phyloP scores from a whole-genome alignment of 345 rosid species.

The Euphorbia lathyris region DNA sequence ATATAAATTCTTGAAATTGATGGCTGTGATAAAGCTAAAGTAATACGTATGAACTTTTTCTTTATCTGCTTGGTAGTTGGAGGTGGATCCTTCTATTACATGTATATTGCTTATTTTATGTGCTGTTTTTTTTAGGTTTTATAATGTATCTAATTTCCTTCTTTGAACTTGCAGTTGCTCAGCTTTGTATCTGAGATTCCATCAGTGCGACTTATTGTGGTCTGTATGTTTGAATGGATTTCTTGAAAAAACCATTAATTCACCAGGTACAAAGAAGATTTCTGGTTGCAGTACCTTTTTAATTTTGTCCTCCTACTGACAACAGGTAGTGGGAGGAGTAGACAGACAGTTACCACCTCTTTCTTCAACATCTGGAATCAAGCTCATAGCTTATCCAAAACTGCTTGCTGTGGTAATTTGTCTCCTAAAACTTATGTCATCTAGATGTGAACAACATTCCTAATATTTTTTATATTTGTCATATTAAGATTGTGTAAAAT shows the following conservation, averaged over 20 bases:
- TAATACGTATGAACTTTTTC: background rate
- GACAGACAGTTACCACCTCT: conserved; percentile 68
- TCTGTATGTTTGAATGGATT: conserved; percentile 30
- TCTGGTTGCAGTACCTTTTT: background rate
- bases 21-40: background rate
- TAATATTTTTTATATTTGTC: background rate
- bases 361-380: conserved; percentile 53
- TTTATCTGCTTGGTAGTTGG: background rate
- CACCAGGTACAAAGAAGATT: background rate
- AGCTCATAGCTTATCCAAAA: conserved; percentile 55
- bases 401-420: conserved; percentile 36
- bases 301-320: conserved; percentile 1
- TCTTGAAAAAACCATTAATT: conserved; percentile 7
- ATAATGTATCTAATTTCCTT: conserved; percentile 13
- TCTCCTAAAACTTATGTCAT: background rate
- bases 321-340: conserved; percentile 77
- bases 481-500: background rate
- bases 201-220: conserved; percentile 70
- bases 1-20: background rate
- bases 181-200: conserved; percentile 77
- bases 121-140: background rate
- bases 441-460: background rate
- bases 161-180: conserved; percentile 52
- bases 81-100: background rate
- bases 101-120: background rate